Conservation (phyloP, 2,329 filamentous ascomycete species). For the Zarea fungicola region DNA sequence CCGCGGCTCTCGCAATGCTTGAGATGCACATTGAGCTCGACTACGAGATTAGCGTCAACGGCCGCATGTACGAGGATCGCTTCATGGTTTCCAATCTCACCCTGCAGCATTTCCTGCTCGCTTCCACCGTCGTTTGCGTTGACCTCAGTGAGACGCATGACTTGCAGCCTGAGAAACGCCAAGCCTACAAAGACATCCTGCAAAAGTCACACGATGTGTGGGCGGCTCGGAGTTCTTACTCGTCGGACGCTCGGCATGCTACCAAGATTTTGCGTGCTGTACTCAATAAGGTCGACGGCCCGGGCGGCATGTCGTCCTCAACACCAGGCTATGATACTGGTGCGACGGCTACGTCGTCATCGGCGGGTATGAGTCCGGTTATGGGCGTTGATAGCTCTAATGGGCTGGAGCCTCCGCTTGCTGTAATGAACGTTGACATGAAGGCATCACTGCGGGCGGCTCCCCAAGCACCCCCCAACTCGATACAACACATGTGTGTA, state of each 20-base stretch:
- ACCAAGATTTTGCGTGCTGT: slow-evolving; percentile 38
- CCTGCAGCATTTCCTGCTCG: slow-evolving; percentile 53
- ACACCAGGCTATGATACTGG: background rate
- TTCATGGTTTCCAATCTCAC: slow-evolving; percentile 50
- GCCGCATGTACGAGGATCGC: slow-evolving; percentile 45
- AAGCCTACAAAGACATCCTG: slow-evolving; percentile 31
- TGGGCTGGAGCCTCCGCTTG: slow-evolving; percentile 3
- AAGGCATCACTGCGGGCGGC: background rate
- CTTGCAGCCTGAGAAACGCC: slow-evolving; percentile 26
- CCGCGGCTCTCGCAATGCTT: slow-evolving; percentile 39
- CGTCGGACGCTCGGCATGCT: slow-evolving; percentile 39
- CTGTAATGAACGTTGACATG: slow-evolving; percentile 4
- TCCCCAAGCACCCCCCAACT: background rate
- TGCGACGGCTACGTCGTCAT: background rate
- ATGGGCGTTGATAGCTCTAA: background rate
- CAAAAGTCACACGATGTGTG: slow-evolving; percentile 38
- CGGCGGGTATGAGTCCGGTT: background rate
- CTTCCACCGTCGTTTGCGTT: slow-evolving; percentile 55
- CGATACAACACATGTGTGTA: background rate
- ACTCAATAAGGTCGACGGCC: slow-evolving; percentile 30
- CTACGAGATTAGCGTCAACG: slow-evolving; percentile 40
- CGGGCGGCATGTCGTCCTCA: background rate
- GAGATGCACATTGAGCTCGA: slow-evolving; percentile 44
- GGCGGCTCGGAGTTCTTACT: slow-evolving; percentile 32
- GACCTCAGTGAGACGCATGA: slow-evolving; percentile 38